Percentiles rank a stretch among this genome's conserved stretches.
These are phyloP conservation scores for Juglanconis sp. DNA, from an alignment of 2,329 filamentous ascomycete species.

Conservation along the genomic window DNA sequence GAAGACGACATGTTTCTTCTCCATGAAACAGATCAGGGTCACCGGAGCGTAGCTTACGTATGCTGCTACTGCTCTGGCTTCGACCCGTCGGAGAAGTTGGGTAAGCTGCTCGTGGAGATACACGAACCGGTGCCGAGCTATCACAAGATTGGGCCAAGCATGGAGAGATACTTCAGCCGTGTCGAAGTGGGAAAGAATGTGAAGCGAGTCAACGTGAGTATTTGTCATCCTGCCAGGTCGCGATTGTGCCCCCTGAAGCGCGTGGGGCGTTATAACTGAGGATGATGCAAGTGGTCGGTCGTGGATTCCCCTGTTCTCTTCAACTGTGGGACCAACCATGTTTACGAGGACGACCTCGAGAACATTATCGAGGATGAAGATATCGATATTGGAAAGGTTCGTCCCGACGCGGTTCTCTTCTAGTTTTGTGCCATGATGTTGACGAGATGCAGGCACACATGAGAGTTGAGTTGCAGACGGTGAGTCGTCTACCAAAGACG, in stretches of 20 bases:
- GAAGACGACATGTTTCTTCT: slow-evolving; percentile 56
- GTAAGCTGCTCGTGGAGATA: slow-evolving; percentile 44
- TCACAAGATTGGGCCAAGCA: slow-evolving; percentile 51
- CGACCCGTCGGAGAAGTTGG: slow-evolving; percentile 48
- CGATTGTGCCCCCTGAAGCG: background rate
- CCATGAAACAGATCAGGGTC: slow-evolving; percentile 37
- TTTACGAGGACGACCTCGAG: slow-evolving; percentile 28
- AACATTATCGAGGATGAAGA: slow-evolving; percentile 31
- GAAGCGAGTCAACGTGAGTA: slow-evolving; percentile 48
- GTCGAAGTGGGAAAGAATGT: slow-evolving; percentile 46
- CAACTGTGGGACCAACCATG: slow-evolving; percentile 35
- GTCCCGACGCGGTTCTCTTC: background rate
- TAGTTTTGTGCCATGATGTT: background rate
- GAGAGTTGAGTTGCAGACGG: slow-evolving; percentile 49
- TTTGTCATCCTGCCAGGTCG: background rate
- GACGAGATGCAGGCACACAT: slow-evolving; percentile 30
- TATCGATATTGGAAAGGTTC: slow-evolving; percentile 37
- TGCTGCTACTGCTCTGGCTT: slow-evolving; percentile 54
- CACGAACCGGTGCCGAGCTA: slow-evolving; percentile 53
- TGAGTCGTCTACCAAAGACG: slow-evolving; percentile 46
- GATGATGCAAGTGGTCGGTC: slow-evolving; percentile 42
- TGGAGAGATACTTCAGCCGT: slow-evolving; percentile 52
- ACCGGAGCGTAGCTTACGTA: slow-evolving; percentile 45
- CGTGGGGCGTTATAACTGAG: too few relatives aligned
- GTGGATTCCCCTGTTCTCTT: slow-evolving; percentile 42